Evolutionary conservation across 805 yeast species (phyloP).

Genomic region (Kazachstania bromeliacearum): DNA sequence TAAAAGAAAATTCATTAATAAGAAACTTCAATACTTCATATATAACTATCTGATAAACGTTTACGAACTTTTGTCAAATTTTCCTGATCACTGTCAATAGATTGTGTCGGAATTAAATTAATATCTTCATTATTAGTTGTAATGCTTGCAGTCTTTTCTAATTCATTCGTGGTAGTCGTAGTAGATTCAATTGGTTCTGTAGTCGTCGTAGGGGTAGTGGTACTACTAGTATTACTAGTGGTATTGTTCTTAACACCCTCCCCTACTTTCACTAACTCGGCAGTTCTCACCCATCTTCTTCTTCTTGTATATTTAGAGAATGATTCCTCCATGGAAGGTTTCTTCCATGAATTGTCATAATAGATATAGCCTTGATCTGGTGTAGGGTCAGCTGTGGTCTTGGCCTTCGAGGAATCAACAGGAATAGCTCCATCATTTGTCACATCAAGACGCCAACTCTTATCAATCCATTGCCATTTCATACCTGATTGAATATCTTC

Average conservation of each 20-base stretch:
- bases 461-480: slow-evolving; percentile 93
- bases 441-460: slow-evolving; percentile 82
- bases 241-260: too few relatives aligned
- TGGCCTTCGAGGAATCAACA: slow-evolving; percentile 49
- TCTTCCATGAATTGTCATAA: slow-evolving; percentile 89
- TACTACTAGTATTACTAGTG: too few relatives aligned
- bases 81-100: too few relatives aligned
- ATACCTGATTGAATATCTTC: slow-evolving; percentile 48
- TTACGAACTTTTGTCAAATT: neutral
- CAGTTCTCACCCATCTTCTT: slow-evolving; percentile 93
- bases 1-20: neutral
- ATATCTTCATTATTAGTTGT: too few relatives aligned
- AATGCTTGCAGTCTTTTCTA: too few relatives aligned
- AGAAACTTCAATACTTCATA: neutral
- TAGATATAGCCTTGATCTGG: slow-evolving; percentile 80
- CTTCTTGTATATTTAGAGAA: slow-evolving; percentile 87
- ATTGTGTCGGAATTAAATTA: too few relatives aligned
- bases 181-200: too few relatives aligned
- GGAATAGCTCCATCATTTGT: slow-evolving; percentile 83
- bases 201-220: too few relatives aligned
- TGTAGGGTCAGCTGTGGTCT: slow-evolving; percentile 54
- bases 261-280: slow-evolving; percentile 62
- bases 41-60: neutral
- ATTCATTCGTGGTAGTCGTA: too few relatives aligned
- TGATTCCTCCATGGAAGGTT: slow-evolving; percentile 78